A percentile compares a stretch with the other conserved stretches of the same genome.
Conservation (phyloP, 805 yeast species). For the Myxozyma lipomycoides region DNA sequence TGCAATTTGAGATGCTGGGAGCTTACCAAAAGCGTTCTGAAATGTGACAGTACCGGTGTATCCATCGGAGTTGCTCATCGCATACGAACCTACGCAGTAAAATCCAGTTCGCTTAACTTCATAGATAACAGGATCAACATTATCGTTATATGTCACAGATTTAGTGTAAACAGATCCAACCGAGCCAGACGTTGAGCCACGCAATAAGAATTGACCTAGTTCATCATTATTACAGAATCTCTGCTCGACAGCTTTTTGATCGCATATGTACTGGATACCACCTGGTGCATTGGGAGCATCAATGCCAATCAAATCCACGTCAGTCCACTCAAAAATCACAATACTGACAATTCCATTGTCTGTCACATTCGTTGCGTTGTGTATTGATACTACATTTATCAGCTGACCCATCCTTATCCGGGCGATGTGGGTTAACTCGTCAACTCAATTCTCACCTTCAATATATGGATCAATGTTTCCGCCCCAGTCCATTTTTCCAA, state of each 20-base stretch:
- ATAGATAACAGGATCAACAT: constrained; percentile 53
- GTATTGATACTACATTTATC: not conserved
- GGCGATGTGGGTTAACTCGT: too few relatives aligned
- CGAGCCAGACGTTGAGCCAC: constrained; percentile 24
- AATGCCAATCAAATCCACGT: constrained; percentile 64
- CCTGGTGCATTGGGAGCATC: constrained; percentile 41
- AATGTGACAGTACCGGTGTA: constrained; percentile 72
- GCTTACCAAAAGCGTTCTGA: constrained; percentile 86
- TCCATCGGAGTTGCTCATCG: constrained; percentile 40
- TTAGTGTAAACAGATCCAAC: constrained; percentile 20
- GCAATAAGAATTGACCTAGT: constrained; percentile 60
- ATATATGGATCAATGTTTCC: constrained; percentile 68
- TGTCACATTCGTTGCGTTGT: not conserved
- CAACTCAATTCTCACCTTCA: constrained; percentile 45
- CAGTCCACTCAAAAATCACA: constrained; percentile 79
- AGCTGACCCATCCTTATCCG: constrained; percentile 7
- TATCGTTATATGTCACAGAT: constrained; percentile 45
- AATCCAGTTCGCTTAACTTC: constrained; percentile 74
- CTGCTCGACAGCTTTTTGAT: constrained; percentile 55
- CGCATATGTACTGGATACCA: constrained; percentile 59
- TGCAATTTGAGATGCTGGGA: constrained; percentile 87
- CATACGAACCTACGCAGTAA: constrained; percentile 79
- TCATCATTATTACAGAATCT: constrained; percentile 54
- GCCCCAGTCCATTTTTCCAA: constrained; percentile 80
- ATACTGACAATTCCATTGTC: constrained; percentile 51